Evolutionary conservation across 441 rosid genomes (phyloP).

Genomic region (Bruguiera hainesii): DNA sequence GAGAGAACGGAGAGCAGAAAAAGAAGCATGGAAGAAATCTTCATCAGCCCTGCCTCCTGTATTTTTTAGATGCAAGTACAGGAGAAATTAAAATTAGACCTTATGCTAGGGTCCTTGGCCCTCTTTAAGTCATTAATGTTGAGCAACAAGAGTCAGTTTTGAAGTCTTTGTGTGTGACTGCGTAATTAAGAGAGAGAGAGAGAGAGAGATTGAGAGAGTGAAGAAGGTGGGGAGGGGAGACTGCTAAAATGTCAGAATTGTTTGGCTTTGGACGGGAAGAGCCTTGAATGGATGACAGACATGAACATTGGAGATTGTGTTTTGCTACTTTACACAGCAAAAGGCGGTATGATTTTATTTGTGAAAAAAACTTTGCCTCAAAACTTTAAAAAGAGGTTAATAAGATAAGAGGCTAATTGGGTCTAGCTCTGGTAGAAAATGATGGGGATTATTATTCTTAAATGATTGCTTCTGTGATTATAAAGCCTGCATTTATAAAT

Average conservation of each 20-base stretch:
- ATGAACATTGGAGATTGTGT: slow-evolving; percentile 24
- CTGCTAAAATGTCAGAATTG: slow-evolving; percentile 25
- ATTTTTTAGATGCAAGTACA: neutral
- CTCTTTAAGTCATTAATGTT: neutral
- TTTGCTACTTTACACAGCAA: slow-evolving; percentile 25
- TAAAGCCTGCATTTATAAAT: slow-evolving; percentile 4
- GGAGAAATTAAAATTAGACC: neutral
- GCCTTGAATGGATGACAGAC: slow-evolving; percentile 36
- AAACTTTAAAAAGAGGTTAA: neutral
- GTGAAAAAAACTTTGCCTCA: slow-evolving; percentile 21
- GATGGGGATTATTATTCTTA: slow-evolving; percentile 52
- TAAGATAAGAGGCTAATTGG: slow-evolving; percentile 2
- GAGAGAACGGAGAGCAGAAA: slow-evolving; percentile 31
- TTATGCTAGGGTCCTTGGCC: neutral
- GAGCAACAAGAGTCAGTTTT: slow-evolving; percentile 9
- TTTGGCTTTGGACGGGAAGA: slow-evolving; percentile 22
- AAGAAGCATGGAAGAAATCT: slow-evolving; percentile 22
- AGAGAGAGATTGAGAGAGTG: neutral
- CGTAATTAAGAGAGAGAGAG: neutral
- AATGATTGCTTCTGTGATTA: slow-evolving; percentile 43
- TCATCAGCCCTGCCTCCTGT: slow-evolving; percentile 3
- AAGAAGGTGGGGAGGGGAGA: neutral
- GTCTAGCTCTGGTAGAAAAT: slow-evolving; percentile 12
- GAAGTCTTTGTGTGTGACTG: slow-evolving; percentile 16
- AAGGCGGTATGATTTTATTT: slow-evolving; percentile 41